Evolutionary conservation across 306 rosid genomes (phyloP).

Genomic region (peach (Prunus persica)): Prunus_persica_NCBIv2 NC_034009.1:6119001-6119500

Average conservation of each 20-base stretch:
- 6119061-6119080: neutral
- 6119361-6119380: neutral
- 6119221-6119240: conserved; percentile 40
- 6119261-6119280: neutral
- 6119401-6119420: neutral
- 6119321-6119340: neutral
- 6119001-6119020: neutral
- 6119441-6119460: too few relatives aligned
- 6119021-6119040: neutral
- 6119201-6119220: conserved; percentile 32
- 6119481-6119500: neutral
- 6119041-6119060: neutral
- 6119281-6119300: too few relatives aligned
- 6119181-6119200: conserved; percentile 30
- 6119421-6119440: neutral
- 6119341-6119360: neutral
- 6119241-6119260: neutral
- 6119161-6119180: neutral
- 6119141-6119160: neutral
- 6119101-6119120: neutral
- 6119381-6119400: neutral
- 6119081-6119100: neutral
- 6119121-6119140: neutral
- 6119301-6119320: too few relatives aligned
- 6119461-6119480: too few relatives aligned